Conservation (phyloP, 192 early-diverging fungal genomes). For the Entophlyctis luteolus region DNA sequence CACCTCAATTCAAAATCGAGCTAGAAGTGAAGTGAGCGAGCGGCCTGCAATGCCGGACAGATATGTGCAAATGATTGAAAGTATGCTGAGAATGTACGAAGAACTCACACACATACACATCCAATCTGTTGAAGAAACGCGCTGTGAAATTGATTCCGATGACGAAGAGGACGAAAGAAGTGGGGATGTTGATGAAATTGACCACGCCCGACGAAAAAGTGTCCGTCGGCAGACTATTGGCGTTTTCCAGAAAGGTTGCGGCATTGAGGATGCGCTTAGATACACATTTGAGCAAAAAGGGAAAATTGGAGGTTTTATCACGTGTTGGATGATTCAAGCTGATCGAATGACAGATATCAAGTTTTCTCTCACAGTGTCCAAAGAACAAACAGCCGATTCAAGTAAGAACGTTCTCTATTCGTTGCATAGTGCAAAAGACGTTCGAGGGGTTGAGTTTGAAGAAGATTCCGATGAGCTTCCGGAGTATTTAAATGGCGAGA, state of each 20-base stretch:
- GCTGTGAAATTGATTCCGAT: neutral
- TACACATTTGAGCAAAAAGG: conserved; percentile 31
- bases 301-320: conserved; percentile 24
- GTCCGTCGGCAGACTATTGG: neutral
- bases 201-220: conserved; percentile 12
- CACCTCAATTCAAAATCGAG: too few relatives aligned
- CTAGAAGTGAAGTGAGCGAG: conserved; percentile 1
- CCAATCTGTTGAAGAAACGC: conserved; percentile 33
- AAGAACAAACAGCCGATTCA: conserved; percentile 7
- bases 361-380: conserved; percentile 27
- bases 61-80: conserved; percentile 32
- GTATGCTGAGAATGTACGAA: conserved; percentile 41
- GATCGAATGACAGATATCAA: conserved; percentile 28
- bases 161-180: conserved; percentile 10
- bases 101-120: conserved; percentile 35
- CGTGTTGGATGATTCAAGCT: neutral
- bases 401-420: conserved; percentile 18
- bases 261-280: conserved; percentile 15
- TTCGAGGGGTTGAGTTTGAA: neutral
- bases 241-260: neutral
- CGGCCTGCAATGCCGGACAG: conserved; percentile 22
- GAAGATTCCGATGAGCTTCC: conserved; percentile 23
- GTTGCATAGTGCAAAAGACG: conserved; percentile 11
- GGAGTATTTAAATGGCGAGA: conserved; percentile 25
- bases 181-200: conserved; percentile 16